These are phyloP conservation scores for Pelargonium nanum DNA, from an alignment of 345 rosid genomes.

Conservation along the genomic window DNA sequence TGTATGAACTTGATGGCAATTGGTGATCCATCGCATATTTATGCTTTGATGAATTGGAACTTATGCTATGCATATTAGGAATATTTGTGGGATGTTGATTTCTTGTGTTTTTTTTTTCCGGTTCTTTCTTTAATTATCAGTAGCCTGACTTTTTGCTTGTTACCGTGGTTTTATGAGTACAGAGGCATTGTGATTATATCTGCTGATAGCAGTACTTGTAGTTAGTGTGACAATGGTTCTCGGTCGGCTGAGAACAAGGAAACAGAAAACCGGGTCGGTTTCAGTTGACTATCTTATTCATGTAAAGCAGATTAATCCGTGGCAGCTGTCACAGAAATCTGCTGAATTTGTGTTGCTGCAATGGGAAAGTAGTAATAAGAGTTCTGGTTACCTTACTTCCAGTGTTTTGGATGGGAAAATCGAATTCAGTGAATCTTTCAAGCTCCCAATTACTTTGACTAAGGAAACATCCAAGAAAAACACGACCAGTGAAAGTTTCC, in stretches of 20 bases:
- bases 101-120: too few species aligned
- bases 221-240: slow-evolving; percentile 42
- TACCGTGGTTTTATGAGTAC: background rate
- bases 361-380: slow-evolving; percentile 66
- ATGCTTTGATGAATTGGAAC: too few species aligned
- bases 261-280: slow-evolving; percentile 25
- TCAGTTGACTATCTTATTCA: slow-evolving; percentile 33
- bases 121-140: background rate
- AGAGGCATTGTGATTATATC: slow-evolving; percentile 16
- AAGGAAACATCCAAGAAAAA: slow-evolving; percentile 40
- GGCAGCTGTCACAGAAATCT: slow-evolving; percentile 50
- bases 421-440: slow-evolving; percentile 52
- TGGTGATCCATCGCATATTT: too few species aligned
- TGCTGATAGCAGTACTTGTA: background rate
- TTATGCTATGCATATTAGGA: too few species aligned
- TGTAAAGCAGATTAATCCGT: slow-evolving; percentile 66
- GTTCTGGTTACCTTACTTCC: slow-evolving; percentile 51
- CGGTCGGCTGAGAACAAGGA: slow-evolving; percentile 44
- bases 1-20: too few species aligned
- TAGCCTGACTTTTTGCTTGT: background rate
- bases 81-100: too few species aligned
- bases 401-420: slow-evolving; percentile 46
- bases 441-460: slow-evolving; percentile 39
- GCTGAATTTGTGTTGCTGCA: slow-evolving; percentile 52
- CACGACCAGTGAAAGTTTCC: slow-evolving; percentile 31